These are phyloP conservation scores for Globisporangium radiosum DNA, from an alignment of 352 stramenopile species.

Conservation along the genomic window DNA sequence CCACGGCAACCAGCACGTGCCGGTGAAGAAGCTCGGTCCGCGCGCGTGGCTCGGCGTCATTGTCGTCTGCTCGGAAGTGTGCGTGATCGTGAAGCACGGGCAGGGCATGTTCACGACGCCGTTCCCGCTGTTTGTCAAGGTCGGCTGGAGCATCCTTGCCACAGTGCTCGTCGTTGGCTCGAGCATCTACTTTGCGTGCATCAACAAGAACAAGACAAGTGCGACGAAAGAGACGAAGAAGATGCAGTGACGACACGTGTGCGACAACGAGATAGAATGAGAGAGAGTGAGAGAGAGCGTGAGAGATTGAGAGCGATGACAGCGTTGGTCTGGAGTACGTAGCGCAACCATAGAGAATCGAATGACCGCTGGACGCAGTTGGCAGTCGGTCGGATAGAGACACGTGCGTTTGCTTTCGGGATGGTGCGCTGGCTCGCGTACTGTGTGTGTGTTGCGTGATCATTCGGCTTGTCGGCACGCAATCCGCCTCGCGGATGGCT, in stretches of 20 bases:
- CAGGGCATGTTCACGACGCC: slow-evolving; percentile 85
- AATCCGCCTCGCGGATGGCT: too few species aligned
- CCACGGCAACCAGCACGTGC: slow-evolving; percentile 34
- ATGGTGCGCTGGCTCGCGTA: too few species aligned
- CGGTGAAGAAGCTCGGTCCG: slow-evolving; percentile 75
- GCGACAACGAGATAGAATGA: not conserved
- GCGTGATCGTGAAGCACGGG: slow-evolving; percentile 81
- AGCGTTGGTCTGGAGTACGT: not conserved
- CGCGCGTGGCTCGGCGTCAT: slow-evolving; percentile 78
- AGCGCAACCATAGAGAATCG: slow-evolving; percentile 2
- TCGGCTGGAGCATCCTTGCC: slow-evolving; percentile 75
- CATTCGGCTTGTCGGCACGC: too few species aligned
- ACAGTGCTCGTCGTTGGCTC: slow-evolving; percentile 67
- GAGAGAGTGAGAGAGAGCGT: slow-evolving; percentile 2
- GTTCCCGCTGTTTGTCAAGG: slow-evolving; percentile 74
- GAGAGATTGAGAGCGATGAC: not conserved
- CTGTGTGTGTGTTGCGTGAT: too few species aligned
- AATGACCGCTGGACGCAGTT: not conserved
- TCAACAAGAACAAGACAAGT: slow-evolving; percentile 38
- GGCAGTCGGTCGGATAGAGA: too few species aligned
- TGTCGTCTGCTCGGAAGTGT: slow-evolving; percentile 70
- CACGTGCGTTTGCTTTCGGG: too few species aligned
- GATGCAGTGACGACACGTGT: slow-evolving; percentile 3
- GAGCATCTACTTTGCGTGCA: slow-evolving; percentile 78
- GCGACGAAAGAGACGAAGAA: slow-evolving; percentile 11